Conservation (phyloP, 176 grass and related monocot species). For the Olyra latifolia region DNA sequence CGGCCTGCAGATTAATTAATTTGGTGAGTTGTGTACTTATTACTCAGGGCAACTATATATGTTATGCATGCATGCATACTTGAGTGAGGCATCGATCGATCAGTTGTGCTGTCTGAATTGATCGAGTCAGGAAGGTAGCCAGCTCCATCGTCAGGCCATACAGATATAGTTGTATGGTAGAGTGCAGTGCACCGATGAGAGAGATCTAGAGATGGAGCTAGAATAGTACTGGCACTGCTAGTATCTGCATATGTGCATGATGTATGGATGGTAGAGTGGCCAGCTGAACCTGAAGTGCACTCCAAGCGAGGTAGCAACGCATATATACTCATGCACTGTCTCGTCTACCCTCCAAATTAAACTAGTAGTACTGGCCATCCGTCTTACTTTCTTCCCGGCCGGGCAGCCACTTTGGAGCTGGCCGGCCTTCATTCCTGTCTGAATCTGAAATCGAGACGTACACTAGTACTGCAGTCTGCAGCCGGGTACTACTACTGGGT, state of each 20-base stretch:
- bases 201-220: not conserved
- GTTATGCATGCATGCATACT: not conserved
- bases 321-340: too few species aligned
- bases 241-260: slow-evolving; percentile 15
- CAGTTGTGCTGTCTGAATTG: not conserved
- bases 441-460: not conserved
- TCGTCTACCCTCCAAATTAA: too few species aligned
- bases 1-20: too few species aligned
- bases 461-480: too few species aligned
- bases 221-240: not conserved
- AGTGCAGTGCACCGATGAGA: too few species aligned
- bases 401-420: too few species aligned
- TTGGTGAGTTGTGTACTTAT: not conserved
- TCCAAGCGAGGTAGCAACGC: slow-evolving; percentile 62
- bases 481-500: not conserved
- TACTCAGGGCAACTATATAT: not conserved
- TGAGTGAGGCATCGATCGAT: too few species aligned
- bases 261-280: slow-evolving; percentile 41
- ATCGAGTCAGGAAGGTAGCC: not conserved
- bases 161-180: too few species aligned
- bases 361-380: too few species aligned
- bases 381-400: too few species aligned
- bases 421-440: not conserved
- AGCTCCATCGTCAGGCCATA: not conserved
- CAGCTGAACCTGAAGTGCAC: slow-evolving; percentile 76